Percentiles rank a stretch among this genome's conserved stretches.
Evolutionary conservation across 352 stramenopile genomes (phyloP).

Genomic region (Phytophthora palmivora): DNA sequence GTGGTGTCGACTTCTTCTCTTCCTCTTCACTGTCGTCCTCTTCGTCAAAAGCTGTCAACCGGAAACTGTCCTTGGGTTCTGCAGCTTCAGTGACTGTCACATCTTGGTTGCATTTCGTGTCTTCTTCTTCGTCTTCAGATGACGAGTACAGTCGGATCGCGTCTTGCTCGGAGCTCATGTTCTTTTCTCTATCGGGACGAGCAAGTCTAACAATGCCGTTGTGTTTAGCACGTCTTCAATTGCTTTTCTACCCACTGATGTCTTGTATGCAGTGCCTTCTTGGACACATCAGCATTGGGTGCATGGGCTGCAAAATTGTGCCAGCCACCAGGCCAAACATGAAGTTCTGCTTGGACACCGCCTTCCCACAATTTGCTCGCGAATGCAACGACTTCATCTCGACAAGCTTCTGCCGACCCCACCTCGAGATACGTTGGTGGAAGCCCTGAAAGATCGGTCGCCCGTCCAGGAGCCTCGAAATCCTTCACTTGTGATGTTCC

Average conservation of each 20-base stretch:
- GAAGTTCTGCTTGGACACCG: constrained; percentile 30
- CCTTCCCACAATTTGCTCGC: constrained; percentile 31
- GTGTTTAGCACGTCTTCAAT: constrained; percentile 11
- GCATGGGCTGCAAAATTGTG: constrained; percentile 32
- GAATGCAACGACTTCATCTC: constrained; percentile 34
- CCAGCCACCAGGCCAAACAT: constrained; percentile 33
- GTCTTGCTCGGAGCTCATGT: constrained; percentile 11
- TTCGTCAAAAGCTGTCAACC: too few species aligned
- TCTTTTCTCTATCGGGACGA: background rate
- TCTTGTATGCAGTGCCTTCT: constrained; percentile 28
- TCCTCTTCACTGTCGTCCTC: background rate
- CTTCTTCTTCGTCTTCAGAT: too few species aligned
- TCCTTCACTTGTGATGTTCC: constrained; percentile 25
- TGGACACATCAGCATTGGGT: constrained; percentile 26
- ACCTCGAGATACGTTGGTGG: constrained; percentile 33
- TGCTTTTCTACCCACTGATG: constrained; percentile 29
- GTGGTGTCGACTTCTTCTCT: background rate
- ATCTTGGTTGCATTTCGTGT: too few species aligned
- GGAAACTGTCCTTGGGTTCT: too few species aligned
- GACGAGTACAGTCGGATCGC: constrained; percentile 3
- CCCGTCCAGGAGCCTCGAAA: constrained; percentile 28
- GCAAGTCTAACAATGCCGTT: background rate
- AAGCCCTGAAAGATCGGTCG: constrained; percentile 20
- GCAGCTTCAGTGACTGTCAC: too few species aligned
- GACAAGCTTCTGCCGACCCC: constrained; percentile 32